Conservation (phyloP, 1,284 basidiomycete species). For the Xerocomus minutiporus region DNA sequence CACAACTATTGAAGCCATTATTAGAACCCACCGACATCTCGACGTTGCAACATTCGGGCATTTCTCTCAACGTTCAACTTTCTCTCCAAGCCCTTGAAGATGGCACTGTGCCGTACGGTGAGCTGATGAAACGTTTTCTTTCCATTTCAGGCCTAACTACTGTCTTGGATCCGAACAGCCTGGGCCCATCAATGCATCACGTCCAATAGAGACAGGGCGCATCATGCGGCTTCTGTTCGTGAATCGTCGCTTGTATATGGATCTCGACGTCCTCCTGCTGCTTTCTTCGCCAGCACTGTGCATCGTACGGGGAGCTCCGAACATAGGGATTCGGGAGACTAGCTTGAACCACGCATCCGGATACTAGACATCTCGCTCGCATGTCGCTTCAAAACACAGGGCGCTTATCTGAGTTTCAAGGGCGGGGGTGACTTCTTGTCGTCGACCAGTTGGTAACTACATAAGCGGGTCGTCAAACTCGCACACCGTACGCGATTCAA, state of each 20-base stretch:
- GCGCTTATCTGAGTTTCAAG: not conserved
- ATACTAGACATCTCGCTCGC: not conserved
- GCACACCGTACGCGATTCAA: not conserved
- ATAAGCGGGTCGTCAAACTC: not conserved
- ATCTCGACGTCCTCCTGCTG: not conserved
- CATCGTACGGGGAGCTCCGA: not conserved
- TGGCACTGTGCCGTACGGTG: too few species aligned
- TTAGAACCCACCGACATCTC: too few species aligned
- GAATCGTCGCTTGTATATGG: not conserved
- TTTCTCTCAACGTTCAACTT: too few species aligned
- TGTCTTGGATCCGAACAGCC: not conserved
- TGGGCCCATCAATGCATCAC: not conserved
- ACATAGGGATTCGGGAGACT: not conserved
- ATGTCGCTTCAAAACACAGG: not conserved
- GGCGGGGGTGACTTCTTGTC: not conserved
- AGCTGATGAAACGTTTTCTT: not conserved
- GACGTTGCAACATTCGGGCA: too few species aligned
- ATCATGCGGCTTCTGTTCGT: too few species aligned
- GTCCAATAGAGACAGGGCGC: not conserved
- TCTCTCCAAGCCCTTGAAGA: too few species aligned
- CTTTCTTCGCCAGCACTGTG: not conserved
- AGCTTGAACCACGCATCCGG: not conserved
- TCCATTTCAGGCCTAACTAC: not conserved
- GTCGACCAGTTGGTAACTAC: not conserved
- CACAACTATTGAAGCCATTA: too few species aligned